Base-by-base conservation (phyloP, 1,139 yeast genomes). In the Suhomyces chickasaworum region DNA sequence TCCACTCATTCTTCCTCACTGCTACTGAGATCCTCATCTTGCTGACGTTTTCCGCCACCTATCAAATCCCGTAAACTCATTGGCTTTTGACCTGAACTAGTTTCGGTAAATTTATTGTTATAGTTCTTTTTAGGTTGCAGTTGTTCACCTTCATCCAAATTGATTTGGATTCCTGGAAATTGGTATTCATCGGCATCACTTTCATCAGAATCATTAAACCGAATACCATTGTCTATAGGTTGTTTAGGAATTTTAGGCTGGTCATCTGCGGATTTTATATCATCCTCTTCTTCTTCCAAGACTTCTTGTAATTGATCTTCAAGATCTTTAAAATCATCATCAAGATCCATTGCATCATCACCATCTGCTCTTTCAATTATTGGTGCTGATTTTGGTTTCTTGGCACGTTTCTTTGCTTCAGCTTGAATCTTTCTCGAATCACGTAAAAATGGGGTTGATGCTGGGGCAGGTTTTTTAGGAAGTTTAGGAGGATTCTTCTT, bases 231-330 rank as follows among this genome's bases (percentile, higher is more conserved):
- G 9, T 29, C 39, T 9, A 13, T 27, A 2, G 6, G 7, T 12
- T 25, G 17, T 3, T 40, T 16, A 8, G 13, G 33, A 20, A 17
- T 21, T 32, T 23, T 27, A 23, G 15, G 38, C 15, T 21, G 30
- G 13, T 34, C 43, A n/a, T 48, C 49, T 0, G 41, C 46, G 2
- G 39, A 37, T 27, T 39, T 34, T 2, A 46, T 27, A 6, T 57
- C 41, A 5, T 39, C 41, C n/a, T 45, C 44, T 7, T 61, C 61
- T 37, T 63, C 68, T 37, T 64, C 76, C 36, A 75, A 55, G 1
- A 73, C 77, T 53, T 74, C 77, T 47, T 73, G 68, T 32, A 75
- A 58, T 53, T 74, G 76, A 49, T 73, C 73, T 50, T 75, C 80
- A 33, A 75, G 61, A 49, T 73, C 78, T 39, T 70, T 67, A 50